phyloP scores from a whole-genome alignment of 73 alveolate species.

The Tetrahymena malaccensis region DNA sequence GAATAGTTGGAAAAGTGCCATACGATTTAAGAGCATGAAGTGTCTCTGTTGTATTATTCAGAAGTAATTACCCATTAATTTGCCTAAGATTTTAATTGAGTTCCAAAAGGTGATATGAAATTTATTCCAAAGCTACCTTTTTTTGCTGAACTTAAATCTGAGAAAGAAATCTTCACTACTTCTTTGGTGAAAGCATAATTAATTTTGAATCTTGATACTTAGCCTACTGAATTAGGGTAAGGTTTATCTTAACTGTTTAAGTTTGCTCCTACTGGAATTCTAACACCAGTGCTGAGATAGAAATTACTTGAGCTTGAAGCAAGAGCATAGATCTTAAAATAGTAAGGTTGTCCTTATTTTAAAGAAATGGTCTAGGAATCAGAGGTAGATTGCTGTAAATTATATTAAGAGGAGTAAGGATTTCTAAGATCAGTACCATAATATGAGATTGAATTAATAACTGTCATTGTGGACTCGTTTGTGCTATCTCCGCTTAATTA shows the following conservation, averaged over 20 bases:
- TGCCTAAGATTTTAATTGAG: not conserved
- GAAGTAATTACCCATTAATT: not conserved
- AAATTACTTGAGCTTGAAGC: not conserved
- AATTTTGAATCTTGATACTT: not conserved
- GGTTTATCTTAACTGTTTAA: not conserved
- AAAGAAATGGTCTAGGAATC: not conserved
- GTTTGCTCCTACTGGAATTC: not conserved
- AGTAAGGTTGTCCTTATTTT: not conserved
- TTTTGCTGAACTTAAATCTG: not conserved
- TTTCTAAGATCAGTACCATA: not conserved
- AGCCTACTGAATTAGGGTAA: not conserved
- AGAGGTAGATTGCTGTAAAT: not conserved
- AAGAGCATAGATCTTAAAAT: not conserved
- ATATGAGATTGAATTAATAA: not conserved
- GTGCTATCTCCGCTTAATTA: not conserved
- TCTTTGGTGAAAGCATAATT: not conserved
- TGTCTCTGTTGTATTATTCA: not conserved
- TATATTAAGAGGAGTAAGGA: not conserved
- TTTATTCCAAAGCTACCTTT: not conserved
- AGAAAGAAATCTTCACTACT: not conserved
- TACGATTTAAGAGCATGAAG: not conserved
- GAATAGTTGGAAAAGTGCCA: not conserved
- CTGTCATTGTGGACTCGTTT: not conserved
- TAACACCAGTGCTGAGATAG: not conserved
- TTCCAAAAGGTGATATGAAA: not conserved